Evolutionary conservation across 257 asterid genomes (phyloP), one percentile per base, ranked within the genome.

Genomic region (Ajuga chamaepitys): DNA sequence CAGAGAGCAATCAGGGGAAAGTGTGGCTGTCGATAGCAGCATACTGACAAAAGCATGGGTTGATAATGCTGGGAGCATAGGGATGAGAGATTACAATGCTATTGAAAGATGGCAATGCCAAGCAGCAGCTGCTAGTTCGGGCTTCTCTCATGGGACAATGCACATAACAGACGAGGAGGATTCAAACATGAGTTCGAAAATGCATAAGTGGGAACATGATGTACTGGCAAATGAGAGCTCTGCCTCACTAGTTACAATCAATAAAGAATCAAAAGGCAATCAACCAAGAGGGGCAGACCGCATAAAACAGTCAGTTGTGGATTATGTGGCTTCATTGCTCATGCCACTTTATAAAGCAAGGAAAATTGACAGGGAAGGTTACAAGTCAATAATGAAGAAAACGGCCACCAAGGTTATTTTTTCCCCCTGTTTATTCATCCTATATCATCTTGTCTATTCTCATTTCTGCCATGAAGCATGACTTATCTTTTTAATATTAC

Each of bases 21-120:
- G 78, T 77, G 83, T 76, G 58, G 95, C 95, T 62, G 87, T 83
- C 53, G 92, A 88, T 75, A 90, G 83, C 83, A 82, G 87, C 81
- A 70, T 86, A 58, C 79, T 94, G 56, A 90, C 99, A 17, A 94
- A 84, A 79, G 98, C 98, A 26, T 94, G 98, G 99, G 96, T 94
- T 67, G 96, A 90, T 77, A 82, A 92, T 75, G 88, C 86, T 51
- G 97, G 91, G 60, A 93, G 91, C 76, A 80, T 74, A 37, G 99
- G 95, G 64, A 79, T 82, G 61, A 94, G 90, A 79, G 98, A 90
- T 74, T 90, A 86, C 89, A 88, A 75, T 79, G 95, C 97, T 71
- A 94, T 94, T 65, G 98, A 90, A 73, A 90, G 97, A 83, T 94
- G 99, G 99, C 99, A 94, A 76, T 88, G 95, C 67, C 98, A 94